A percentile compares a stretch with the other conserved stretches of the same genome.
Conservation (phyloP, 108 stramenopile genomes). For the Skeletonema costatum region DNA sequence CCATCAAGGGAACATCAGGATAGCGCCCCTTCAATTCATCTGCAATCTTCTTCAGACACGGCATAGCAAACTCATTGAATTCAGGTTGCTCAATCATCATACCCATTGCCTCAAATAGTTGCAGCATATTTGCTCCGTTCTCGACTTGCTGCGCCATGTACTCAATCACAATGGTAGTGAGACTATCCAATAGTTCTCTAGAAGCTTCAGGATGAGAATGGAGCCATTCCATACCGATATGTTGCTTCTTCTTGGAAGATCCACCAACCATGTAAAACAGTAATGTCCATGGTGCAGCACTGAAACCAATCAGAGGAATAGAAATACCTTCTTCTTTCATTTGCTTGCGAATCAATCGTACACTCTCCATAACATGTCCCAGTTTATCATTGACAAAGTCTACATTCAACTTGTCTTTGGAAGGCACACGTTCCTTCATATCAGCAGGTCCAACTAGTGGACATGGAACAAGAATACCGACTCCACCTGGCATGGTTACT, state of each 20-base stretch:
- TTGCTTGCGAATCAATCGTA: constrained; percentile 73
- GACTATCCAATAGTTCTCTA: constrained; percentile 63
- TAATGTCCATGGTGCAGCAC: constrained; percentile 95
- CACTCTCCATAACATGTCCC: constrained; percentile 85
- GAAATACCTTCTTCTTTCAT: constrained; percentile 78
- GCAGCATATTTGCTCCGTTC: constrained; percentile 88
- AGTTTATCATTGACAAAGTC: constrained; percentile 79
- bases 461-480: constrained; percentile 90
- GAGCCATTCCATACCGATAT: constrained; percentile 85
- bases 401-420: constrained; percentile 51
- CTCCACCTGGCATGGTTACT: constrained; percentile 96
- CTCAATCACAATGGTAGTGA: constrained; percentile 90
- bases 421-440: constrained; percentile 74
- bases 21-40: constrained; percentile 77
- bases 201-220: constrained; percentile 82
- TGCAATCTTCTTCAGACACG: constrained; percentile 78
- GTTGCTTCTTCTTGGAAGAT: constrained; percentile 87
- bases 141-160: constrained; percentile 94
- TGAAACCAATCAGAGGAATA: constrained; percentile 94
- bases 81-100: constrained; percentile 89
- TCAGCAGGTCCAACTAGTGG: constrained; percentile 82
- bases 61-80: constrained; percentile 86
- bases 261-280: constrained; percentile 97
- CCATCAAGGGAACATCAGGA: constrained; percentile 93
- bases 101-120: constrained; percentile 97